phyloP scores from a whole-genome alignment of 2,329 filamentous ascomycete species.

The Trichoderma koningii region DNA sequence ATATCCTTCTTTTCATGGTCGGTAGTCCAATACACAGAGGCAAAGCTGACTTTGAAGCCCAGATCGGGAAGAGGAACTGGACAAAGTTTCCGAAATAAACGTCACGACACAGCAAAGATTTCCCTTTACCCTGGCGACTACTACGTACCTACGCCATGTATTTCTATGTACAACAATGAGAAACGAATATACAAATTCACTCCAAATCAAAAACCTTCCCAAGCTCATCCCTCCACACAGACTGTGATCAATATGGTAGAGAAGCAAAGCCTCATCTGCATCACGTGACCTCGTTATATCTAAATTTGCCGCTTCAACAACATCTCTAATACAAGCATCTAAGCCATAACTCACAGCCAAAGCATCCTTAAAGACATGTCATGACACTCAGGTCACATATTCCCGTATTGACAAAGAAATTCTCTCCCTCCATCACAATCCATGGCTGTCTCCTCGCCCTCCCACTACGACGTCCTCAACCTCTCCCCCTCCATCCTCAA shows the following conservation, averaged over 20 bases:
- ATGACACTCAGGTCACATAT: too few relatives aligned
- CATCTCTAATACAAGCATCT: background rate
- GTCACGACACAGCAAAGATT: background rate
- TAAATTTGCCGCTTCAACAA: slow-evolving; percentile 13
- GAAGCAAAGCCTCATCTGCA: background rate
- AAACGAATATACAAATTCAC: slow-evolving; percentile 24
- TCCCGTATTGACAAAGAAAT: too few relatives aligned
- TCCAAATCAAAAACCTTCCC: background rate
- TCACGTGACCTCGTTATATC: slow-evolving; percentile 11
- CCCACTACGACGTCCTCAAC: slow-evolving; percentile 63
- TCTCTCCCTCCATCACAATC: slow-evolving; percentile 17
- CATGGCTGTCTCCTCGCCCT: slow-evolving; percentile 38
- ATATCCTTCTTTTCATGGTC: too few relatives aligned
- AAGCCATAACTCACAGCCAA: background rate
- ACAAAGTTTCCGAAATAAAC: slow-evolving; percentile 59
- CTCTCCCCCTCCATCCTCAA: slow-evolving; percentile 54
- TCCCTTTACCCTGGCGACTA: slow-evolving; percentile 4
- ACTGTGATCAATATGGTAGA: background rate
- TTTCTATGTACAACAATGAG: slow-evolving; percentile 37
- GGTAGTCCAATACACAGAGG: background rate
- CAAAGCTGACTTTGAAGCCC: slow-evolving; percentile 17
- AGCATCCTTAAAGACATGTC: background rate
- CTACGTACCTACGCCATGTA: slow-evolving; percentile 42
- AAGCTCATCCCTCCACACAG: too few relatives aligned
- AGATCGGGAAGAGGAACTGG: slow-evolving; percentile 60